phyloP scores from a whole-genome alignment of 257 asterid genomes.

The Apocynum venetum region DNA sequence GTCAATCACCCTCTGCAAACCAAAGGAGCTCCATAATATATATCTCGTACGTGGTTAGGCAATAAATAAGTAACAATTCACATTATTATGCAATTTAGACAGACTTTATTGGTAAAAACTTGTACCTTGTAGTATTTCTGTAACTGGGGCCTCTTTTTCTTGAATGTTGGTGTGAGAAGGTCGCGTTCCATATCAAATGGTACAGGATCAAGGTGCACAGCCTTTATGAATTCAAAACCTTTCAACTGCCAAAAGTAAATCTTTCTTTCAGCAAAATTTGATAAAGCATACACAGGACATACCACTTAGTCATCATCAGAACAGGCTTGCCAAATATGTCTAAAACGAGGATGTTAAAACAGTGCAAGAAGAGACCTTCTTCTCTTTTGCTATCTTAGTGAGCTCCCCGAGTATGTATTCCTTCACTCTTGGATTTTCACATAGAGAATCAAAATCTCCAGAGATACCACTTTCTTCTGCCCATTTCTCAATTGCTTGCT shows the following conservation, averaged over 20 bases:
- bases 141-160: constrained; percentile 90
- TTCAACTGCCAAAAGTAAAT: constrained; percentile 52
- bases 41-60: neutral
- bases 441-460: constrained; percentile 62
- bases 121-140: constrained; percentile 80
- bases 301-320: neutral
- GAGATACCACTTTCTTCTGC: constrained; percentile 57
- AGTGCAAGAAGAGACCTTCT: constrained; percentile 48
- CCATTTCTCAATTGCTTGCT: constrained; percentile 67
- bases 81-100: neutral
- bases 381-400: constrained; percentile 57
- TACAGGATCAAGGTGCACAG: constrained; percentile 85
- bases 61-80: neutral
- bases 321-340: neutral
- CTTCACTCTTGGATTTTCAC: constrained; percentile 60
- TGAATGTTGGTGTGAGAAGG: constrained; percentile 91
- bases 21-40: neutral
- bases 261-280: neutral
- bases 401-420: constrained; percentile 68
- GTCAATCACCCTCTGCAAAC: constrained; percentile 60
- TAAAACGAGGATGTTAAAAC: neutral
- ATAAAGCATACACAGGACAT: neutral
- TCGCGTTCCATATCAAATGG: constrained; percentile 94
- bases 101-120: neutral
- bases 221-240: constrained; percentile 83